Conservation (phyloP, 2,329 filamentous ascomycete genomes). For the Penicillium sp. region DNA sequence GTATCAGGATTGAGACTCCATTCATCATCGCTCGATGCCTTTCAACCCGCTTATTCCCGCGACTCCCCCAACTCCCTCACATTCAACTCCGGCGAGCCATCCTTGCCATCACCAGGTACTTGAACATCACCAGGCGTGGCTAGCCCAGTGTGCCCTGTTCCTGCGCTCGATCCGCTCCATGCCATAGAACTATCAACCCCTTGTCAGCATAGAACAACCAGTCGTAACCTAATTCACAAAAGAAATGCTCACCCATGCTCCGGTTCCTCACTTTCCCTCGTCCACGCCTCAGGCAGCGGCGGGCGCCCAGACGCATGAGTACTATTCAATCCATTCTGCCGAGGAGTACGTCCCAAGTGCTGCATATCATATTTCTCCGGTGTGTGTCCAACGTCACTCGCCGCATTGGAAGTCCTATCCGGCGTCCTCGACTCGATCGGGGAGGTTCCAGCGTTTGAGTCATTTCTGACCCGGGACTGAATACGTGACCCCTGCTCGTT, state of each 20-base stretch:
- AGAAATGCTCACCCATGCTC: neutral
- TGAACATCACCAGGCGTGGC: neutral
- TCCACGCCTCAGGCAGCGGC: constrained; percentile 6
- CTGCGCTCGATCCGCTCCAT: neutral
- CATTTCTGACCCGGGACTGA: neutral
- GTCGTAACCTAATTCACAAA: neutral
- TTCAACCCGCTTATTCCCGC: neutral
- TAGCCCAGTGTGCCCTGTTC: neutral
- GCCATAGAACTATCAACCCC: neutral
- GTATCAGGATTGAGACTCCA: neutral
- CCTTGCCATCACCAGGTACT: neutral
- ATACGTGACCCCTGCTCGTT: neutral
- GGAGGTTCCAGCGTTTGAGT: neutral
- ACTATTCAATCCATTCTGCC: neutral
- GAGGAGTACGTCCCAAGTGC: neutral
- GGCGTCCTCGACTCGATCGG: constrained; percentile 1
- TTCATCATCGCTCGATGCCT: neutral
- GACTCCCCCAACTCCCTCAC: neutral
- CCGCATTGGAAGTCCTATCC: neutral
- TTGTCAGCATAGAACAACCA: neutral
- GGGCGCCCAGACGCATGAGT: neutral
- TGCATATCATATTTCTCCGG: neutral
- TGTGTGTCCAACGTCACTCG: neutral
- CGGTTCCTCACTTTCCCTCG: neutral
- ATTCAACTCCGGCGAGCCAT: neutral